Evolutionary conservation across 176 grass and related monocot species (phyloP).

Genomic region (Oryza brachyantha): DNA sequence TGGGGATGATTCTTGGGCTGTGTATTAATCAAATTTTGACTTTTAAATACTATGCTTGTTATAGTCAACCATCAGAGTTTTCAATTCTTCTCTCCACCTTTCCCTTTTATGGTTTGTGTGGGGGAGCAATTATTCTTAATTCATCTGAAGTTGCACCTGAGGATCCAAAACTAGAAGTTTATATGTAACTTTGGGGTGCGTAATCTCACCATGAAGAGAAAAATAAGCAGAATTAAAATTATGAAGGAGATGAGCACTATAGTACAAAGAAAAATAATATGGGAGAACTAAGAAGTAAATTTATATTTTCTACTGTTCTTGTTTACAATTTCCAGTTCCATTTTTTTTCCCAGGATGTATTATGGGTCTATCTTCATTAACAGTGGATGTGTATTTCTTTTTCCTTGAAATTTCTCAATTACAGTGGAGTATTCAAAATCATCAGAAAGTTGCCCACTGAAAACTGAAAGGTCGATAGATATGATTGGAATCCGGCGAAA

Average conservation of each 20-base stretch:
- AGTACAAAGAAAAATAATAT: not conserved
- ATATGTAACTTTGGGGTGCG: not conserved
- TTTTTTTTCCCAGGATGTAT: not conserved
- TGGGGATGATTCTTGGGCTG: not conserved
- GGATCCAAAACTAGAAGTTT: not conserved
- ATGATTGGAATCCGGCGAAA: conserved; percentile 15
- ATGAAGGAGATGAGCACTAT: not conserved
- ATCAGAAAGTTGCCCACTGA: conserved; percentile 42
- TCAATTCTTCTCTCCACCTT: not conserved
- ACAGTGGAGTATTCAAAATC: conserved; percentile 20
- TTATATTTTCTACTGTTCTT: not conserved
- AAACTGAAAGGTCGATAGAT: not conserved
- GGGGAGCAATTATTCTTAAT: not conserved
- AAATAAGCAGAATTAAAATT: not conserved
- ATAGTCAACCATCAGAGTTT: not conserved
- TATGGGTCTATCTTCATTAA: not conserved
- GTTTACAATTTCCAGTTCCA: not conserved
- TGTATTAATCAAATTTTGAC: not conserved
- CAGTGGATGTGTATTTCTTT: not conserved
- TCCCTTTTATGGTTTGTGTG: not conserved
- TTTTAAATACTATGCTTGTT: not conserved
- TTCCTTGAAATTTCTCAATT: conserved; percentile 15
- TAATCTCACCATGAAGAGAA: not conserved
- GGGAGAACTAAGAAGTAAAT: not conserved
- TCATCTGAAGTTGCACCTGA: not conserved